Base-by-base conservation (phyloP, 1,139 yeast species). In the Pichia cactophila region DNA sequence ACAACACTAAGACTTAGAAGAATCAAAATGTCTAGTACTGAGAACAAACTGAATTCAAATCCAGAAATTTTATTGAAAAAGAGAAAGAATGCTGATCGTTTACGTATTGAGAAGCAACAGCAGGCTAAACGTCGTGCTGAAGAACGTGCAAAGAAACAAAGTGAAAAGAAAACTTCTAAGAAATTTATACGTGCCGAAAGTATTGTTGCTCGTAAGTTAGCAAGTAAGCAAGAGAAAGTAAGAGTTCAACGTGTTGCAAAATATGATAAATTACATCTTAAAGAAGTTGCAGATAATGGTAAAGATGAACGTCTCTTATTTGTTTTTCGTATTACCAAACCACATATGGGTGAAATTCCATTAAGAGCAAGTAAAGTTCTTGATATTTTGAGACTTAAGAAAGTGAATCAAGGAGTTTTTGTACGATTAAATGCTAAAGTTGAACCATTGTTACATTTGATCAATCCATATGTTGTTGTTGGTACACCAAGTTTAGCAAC, bases 31-130 rank as follows among this genome's bases (percentile, higher is more conserved):
- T 42, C 50, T 16, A 43, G 28, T 20, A 38, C 47, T 23, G 50
- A 52, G 29, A 48, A 33, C 31, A 58, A 57, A 40, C 49, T 83
- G 51, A 81, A 83, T 64, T 75, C 85, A 28, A 83, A 82, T 64
- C 92, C 92, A 41, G 92, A 85, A 64, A 74, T 85, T 50, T 78
- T 85, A 59, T 73, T 85, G 58, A 80, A 82, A 62, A 85, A 84
- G 72, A 79, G 94, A 69, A 85, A 84, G 70, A 79, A 83, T 63
- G 84, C 82, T 54, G 90, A 85, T 63, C 73, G 84, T 65, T 72
- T 81, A 59, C 77, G 89, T 64, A 61, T 83, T 52, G 67, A 57
- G 61, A 70, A 61, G 63, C 72, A 62, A 64, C 70, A 56, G 53
- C 66, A 53, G 48, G 80, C 72, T 41, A 66, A 58, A 54, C 61